Evolutionary conservation across 257 asterid species (phyloP).

Genomic region (Echium plantagineum): DNA sequence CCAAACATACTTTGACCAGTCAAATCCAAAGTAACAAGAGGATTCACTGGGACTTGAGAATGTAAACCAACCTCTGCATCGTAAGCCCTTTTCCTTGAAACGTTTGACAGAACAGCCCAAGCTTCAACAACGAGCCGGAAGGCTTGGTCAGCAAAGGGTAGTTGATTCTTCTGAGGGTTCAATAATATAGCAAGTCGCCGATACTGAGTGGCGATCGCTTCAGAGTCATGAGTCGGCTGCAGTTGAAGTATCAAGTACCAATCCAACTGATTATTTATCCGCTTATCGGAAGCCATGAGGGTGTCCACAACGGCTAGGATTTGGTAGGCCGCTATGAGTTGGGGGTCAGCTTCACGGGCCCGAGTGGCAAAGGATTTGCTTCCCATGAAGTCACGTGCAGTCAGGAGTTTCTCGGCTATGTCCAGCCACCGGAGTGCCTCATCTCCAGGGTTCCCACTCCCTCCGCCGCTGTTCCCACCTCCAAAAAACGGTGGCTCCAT

Average conservation of each 20-base stretch:
- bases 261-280: constrained; percentile 68
- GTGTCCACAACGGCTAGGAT: constrained; percentile 82
- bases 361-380: constrained; percentile 85
- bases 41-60: background rate
- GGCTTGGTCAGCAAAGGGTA: constrained; percentile 73
- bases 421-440: constrained; percentile 86
- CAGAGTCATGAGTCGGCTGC: constrained; percentile 45
- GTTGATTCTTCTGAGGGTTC: constrained; percentile 62
- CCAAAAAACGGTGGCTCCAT: constrained; percentile 85
- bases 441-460: constrained; percentile 22
- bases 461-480: constrained; percentile 33
- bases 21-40: background rate
- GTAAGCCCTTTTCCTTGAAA: constrained; percentile 46
- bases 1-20: background rate
- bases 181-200: constrained; percentile 47
- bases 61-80: constrained; percentile 51
- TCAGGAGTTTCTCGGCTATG: constrained; percentile 75
- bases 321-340: constrained; percentile 64
- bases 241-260: constrained; percentile 76
- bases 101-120: constrained; percentile 68
- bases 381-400: constrained; percentile 66
- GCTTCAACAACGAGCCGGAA: constrained; percentile 68
- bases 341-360: constrained; percentile 88
- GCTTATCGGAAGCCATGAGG: constrained; percentile 62
- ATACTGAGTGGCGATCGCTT: constrained; percentile 54